Conservation (phyloP, 169 alveolate genomes). For the Babesia caballi region DNA sequence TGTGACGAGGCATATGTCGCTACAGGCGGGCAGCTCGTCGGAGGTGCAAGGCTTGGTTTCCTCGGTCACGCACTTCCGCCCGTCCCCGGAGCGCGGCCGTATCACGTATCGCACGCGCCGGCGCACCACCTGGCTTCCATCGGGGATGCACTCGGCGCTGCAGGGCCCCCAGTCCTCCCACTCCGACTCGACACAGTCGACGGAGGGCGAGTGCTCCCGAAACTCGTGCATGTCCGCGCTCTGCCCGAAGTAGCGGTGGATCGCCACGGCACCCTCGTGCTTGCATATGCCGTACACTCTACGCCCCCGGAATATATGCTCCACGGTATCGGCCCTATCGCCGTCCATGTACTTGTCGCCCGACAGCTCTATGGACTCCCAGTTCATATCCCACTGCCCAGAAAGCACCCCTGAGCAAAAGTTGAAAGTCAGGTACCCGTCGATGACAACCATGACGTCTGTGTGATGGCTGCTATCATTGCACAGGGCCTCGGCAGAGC, state of each 20-base stretch:
- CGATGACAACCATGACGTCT: not conserved
- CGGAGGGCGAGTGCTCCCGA: not conserved
- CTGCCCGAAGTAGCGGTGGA: not conserved
- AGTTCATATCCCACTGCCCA: not conserved
- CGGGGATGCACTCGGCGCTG: slow-evolving; percentile 25
- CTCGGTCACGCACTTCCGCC: slow-evolving; percentile 45
- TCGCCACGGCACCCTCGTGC: not conserved
- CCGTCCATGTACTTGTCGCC: not conserved
- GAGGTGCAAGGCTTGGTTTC: slow-evolving; percentile 19
- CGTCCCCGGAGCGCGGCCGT: slow-evolving; percentile 4
- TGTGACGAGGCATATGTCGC: slow-evolving; percentile 17
- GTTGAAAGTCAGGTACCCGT: not conserved
- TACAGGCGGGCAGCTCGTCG: slow-evolving; percentile 19
- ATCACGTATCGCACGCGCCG: slow-evolving; percentile 19
- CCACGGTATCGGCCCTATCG: not conserved
- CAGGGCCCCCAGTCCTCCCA: slow-evolving; percentile 55
- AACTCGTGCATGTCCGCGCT: not conserved
- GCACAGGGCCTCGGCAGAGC: not conserved
- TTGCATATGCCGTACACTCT: slow-evolving; percentile 12
- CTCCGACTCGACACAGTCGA: slow-evolving; percentile 39
- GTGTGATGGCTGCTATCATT: too few species aligned
- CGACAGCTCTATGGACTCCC: not conserved
- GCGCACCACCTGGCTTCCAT: not conserved
- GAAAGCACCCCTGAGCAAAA: not conserved
- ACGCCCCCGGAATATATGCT: not conserved